Conservation (phyloP, 768 basidiomycete genomes). For the Royoungia palumana region DNA sequence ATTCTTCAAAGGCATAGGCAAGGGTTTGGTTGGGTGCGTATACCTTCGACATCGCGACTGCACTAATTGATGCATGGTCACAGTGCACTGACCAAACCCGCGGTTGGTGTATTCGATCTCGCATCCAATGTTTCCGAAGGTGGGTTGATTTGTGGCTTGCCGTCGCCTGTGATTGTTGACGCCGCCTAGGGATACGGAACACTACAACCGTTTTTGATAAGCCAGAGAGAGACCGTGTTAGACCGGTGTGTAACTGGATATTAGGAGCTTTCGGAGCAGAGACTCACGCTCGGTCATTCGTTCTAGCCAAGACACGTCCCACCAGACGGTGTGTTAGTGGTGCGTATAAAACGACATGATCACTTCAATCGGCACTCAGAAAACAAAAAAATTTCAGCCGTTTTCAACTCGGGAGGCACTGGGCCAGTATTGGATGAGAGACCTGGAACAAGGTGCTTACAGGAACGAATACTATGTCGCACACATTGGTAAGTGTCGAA, state of each 20-base stretch:
- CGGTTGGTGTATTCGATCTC: conserved; percentile 94
- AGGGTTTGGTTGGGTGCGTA: conserved; percentile 85
- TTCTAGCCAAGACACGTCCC: conserved; percentile 79
- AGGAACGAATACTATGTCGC: conserved; percentile 85
- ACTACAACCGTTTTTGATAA: conserved; percentile 98
- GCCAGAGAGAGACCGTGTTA: conserved; percentile 80
- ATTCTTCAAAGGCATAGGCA: conserved; percentile 97
- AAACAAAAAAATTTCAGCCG: conserved; percentile 47
- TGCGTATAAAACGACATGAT: conserved; percentile 38
- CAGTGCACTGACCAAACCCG: conserved; percentile 93
- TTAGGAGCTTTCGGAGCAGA: neutral
- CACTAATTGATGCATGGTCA: neutral
- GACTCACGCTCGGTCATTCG: neutral
- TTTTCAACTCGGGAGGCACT: conserved; percentile 87
- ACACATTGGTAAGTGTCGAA: conserved; percentile 67
- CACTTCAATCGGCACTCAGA: neutral
- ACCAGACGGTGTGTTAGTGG: conserved; percentile 82
- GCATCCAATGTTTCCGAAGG: conserved; percentile 94
- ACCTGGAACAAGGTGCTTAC: conserved; percentile 85
- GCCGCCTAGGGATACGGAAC: conserved; percentile 81
- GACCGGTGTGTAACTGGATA: conserved; percentile 52
- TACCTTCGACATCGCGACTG: neutral
- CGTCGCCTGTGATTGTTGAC: conserved; percentile 5
- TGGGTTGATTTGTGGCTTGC: conserved; percentile 22
- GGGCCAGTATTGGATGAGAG: conserved; percentile 97